Conservation (phyloP, 495 filamentous ascomycete genomes). For the Aspergillus homomorphus region DNA sequence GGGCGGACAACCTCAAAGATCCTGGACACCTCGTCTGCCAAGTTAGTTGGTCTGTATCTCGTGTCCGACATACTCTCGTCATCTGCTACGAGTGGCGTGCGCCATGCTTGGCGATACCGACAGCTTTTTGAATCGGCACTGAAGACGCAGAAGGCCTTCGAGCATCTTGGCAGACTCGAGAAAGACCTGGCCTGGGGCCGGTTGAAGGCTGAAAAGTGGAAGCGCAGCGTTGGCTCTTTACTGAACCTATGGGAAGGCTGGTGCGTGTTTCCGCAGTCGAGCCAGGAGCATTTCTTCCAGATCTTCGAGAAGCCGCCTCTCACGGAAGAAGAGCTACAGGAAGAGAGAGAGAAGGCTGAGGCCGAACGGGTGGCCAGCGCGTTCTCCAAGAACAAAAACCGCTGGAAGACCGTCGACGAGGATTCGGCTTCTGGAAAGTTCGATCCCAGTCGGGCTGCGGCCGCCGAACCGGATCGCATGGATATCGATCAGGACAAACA, state of each 20-base stretch:
- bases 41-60: conserved; percentile 78
- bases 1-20: conserved; percentile 29
- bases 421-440: conserved; percentile 41
- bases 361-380: conserved; percentile 36
- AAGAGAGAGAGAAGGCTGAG: conserved; percentile 48
- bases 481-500: conserved; percentile 21
- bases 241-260: conserved; percentile 84
- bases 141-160: conserved; percentile 69
- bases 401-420: conserved; percentile 71
- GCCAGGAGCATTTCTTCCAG: conserved; percentile 67
- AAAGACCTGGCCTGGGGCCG: conserved; percentile 78
- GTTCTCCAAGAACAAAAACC: conserved; percentile 51
- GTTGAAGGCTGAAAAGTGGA: conserved; percentile 85
- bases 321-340: conserved; percentile 47
- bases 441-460: conserved; percentile 27
- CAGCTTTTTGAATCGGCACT: conserved; percentile 79
- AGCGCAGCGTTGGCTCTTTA: conserved; percentile 69
- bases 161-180: conserved; percentile 73
- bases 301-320: conserved; percentile 74
- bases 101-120: conserved; percentile 88
- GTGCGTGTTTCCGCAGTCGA: conserved; percentile 77
- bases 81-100: conserved; percentile 75
- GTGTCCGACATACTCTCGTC: conserved; percentile 87
- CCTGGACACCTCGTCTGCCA: conserved; percentile 68
- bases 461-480: conserved; percentile 22